phyloP scores from a whole-genome alignment of 441 rosid genomes.

The Geranium incanum region DNA sequence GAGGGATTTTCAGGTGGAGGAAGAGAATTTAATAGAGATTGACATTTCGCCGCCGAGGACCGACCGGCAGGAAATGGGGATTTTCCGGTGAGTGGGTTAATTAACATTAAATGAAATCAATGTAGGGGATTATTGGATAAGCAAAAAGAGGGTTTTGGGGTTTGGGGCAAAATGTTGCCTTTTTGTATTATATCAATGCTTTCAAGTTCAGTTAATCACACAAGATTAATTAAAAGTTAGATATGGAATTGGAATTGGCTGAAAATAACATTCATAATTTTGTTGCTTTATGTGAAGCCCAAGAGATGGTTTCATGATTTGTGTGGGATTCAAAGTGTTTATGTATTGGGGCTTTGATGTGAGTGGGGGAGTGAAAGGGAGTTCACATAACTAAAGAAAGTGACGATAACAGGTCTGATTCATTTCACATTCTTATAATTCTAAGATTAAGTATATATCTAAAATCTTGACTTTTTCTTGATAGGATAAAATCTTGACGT shows the following conservation, averaged over 20 bases:
- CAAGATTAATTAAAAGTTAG: constrained; percentile 4
- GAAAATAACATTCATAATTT: constrained; percentile 2
- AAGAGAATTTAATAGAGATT: constrained; percentile 68
- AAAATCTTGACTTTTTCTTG: no score
- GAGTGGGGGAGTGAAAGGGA: no score
- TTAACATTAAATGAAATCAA: constrained; percentile 1
- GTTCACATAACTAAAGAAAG: no score
- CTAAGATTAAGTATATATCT: no score
- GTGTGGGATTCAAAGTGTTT: no score
- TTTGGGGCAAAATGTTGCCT: neutral
- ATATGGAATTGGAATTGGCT: neutral
- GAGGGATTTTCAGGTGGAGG: constrained; percentile 45
- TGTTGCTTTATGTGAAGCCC: neutral
- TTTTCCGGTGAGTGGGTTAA: constrained; percentile 13
- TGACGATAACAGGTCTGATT: no score
- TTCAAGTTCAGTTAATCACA: constrained; percentile 18
- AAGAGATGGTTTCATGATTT: neutral
- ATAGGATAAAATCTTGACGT: no score
- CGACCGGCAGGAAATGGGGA: neutral
- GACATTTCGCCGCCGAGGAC: constrained; percentile 32
- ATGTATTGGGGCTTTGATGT: no score
- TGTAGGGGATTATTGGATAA: neutral
- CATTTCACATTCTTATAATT: no score
- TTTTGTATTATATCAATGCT: constrained; percentile 16
- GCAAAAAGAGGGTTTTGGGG: neutral